Conservation (phyloP, 2,329 filamentous ascomycete species). For the Akanthomyces lecanii region DNA sequence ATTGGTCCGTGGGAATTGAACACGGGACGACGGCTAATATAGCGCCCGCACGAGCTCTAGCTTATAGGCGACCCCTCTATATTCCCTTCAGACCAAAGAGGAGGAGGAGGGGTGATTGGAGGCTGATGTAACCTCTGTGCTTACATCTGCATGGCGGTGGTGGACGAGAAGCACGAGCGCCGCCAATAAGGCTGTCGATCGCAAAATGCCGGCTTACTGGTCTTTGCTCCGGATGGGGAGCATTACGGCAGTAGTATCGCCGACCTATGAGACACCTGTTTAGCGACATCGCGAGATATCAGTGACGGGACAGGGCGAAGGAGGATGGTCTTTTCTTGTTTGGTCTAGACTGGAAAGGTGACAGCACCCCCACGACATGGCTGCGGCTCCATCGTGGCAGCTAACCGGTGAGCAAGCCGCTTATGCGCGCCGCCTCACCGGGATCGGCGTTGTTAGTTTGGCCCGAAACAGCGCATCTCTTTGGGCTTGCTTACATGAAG, state of each 20-base stretch:
- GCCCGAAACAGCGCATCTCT: background rate
- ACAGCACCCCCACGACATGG: no score
- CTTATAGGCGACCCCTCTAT: background rate
- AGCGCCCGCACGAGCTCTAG: background rate
- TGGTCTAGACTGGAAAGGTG: no score
- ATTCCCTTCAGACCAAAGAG: background rate
- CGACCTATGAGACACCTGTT: background rate
- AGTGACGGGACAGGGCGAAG: background rate
- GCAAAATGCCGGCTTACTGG: slow-evolving; percentile 1
- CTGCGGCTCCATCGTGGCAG: no score
- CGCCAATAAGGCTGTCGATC: background rate
- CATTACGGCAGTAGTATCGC: background rate
- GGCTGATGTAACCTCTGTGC: slow-evolving; percentile 3
- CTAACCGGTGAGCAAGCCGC: no score
- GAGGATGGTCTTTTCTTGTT: no score
- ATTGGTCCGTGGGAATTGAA: background rate
- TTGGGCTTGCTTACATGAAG: background rate
- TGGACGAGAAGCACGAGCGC: background rate
- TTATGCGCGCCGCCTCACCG: background rate
- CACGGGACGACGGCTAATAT: background rate
- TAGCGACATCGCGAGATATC: background rate
- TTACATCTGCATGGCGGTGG: background rate
- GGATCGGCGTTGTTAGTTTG: background rate
- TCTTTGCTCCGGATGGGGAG: background rate
- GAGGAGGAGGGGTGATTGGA: background rate